Base-by-base conservation (phyloP, 2,329 filamentous ascomycete genomes). In the Byssochlamys sp. region DNA sequence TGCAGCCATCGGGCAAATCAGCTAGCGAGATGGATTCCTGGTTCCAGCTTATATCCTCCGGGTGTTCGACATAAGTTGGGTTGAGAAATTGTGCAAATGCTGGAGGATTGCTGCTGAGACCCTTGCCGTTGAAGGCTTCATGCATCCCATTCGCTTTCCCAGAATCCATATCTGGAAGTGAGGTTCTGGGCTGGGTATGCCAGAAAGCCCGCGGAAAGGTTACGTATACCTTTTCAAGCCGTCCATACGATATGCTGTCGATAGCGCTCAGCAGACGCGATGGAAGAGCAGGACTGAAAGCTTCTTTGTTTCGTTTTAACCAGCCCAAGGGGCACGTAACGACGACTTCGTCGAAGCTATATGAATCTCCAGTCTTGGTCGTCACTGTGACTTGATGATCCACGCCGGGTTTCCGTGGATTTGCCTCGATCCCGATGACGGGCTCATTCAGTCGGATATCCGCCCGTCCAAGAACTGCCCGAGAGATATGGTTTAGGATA, bases 21-120 rank as follows among this genome's bases (percentile, higher is more conserved):
- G 87, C 85, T 25, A 96, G 81, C 58, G 92, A 91, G 58, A 95
- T 79, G 55, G 84, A 82, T 73, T 92, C 87, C 71, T 90, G 87
- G 60, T 85, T 83, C 89, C 89, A 94, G 59, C 78, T 73, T 4
- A 79, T 65, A 1, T 84, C 81, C 63, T 88, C 87, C 1, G 83
- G 81, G 54, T 81, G 74, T 0, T 76, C 61, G 0, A 85, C 81
- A 69, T 95, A 95, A 1, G 68, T 72, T 2, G 90, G 90, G 0
- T 84, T 75, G 35, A 91, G 80, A 81, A 90, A 95, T 67, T 90
- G 85, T 50, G 84, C 85, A 71, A 92, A 91, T 26, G 87, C 84
- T 3, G 85, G 80, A 76, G 52, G 74, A 74, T 33, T 74, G 69
- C 10, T 72, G 69, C 29, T 71, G 62, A 0, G 52, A 49, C 52